Conservation (phyloP, 2,329 filamentous ascomycete species). For the Aspergillus glaucus region DNA sequence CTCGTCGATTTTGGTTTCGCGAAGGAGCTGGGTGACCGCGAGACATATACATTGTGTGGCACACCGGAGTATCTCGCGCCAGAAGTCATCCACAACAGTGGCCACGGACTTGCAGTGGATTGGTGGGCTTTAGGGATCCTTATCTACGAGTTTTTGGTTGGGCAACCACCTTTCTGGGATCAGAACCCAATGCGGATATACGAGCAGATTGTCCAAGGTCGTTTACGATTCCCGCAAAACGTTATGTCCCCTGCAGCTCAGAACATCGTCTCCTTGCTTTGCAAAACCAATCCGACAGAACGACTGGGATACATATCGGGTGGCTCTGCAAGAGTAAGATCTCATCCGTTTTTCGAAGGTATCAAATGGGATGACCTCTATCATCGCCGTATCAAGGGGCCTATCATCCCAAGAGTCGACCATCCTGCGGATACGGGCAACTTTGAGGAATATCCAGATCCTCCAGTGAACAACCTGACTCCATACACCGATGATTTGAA, state of each 20-base stretch:
- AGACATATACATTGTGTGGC: slow-evolving; percentile 62
- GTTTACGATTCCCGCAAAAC: slow-evolving; percentile 53
- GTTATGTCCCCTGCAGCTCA: slow-evolving; percentile 52
- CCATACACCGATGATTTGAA: slow-evolving; percentile 56
- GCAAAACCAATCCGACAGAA: slow-evolving; percentile 58
- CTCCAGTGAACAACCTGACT: slow-evolving; percentile 47
- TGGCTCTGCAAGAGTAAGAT: slow-evolving; percentile 53
- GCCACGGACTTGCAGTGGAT: slow-evolving; percentile 60
- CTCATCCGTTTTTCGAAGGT: slow-evolving; percentile 56
- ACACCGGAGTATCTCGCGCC: slow-evolving; percentile 63
- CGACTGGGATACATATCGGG: slow-evolving; percentile 58
- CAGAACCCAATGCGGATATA: slow-evolving; percentile 65
- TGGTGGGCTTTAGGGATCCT: slow-evolving; percentile 65
- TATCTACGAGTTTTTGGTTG: slow-evolving; percentile 62
- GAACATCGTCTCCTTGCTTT: slow-evolving; percentile 56
- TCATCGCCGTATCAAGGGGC: slow-evolving; percentile 53
- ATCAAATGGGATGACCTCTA: slow-evolving; percentile 60
- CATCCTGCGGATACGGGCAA: slow-evolving; percentile 57
- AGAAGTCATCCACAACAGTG: slow-evolving; percentile 60
- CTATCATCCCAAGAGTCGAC: slow-evolving; percentile 56
- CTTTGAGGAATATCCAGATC: slow-evolving; percentile 59
- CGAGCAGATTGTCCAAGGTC: slow-evolving; percentile 61
- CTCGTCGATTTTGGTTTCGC: slow-evolving; percentile 64
- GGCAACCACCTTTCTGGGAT: slow-evolving; percentile 64
- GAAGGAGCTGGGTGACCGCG: slow-evolving; percentile 52